Evolutionary conservation across 768 basidiomycete genomes (phyloP).

Genomic region (Podaxis mareebaensis): DNA sequence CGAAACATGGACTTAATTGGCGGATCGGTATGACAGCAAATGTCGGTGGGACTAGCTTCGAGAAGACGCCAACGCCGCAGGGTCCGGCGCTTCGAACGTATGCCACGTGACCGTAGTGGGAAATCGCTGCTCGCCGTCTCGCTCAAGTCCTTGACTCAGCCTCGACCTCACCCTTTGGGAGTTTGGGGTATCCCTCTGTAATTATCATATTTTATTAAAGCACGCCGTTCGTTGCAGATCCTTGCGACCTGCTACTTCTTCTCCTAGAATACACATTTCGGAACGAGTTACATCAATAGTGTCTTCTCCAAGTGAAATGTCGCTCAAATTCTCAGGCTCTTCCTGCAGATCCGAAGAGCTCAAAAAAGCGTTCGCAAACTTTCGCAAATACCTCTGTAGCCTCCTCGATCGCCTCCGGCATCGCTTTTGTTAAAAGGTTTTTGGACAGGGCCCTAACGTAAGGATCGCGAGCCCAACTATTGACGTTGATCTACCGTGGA

Average conservation of each 20-base stretch:
- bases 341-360: constrained; percentile 40
- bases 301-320: background rate
- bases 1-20: background rate
- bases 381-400: constrained; percentile 42
- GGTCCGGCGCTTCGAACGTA: too few species aligned
- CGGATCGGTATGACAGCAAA: background rate
- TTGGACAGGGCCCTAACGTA: constrained; percentile 38
- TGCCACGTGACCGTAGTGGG: too few species aligned
- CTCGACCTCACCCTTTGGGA: background rate
- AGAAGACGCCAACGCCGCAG: background rate
- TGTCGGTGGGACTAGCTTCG: background rate
- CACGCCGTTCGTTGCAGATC: too few species aligned
- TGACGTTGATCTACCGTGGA: constrained; percentile 40
- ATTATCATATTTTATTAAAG: too few species aligned
- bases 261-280: background rate
- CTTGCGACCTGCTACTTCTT: background rate
- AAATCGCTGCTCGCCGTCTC: too few species aligned
- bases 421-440: constrained; percentile 34
- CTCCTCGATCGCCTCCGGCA: constrained; percentile 46
- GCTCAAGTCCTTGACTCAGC: background rate
- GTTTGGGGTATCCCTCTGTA: too few species aligned
- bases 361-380: constrained; percentile 42
- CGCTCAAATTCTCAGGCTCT: constrained; percentile 29
- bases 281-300: too few species aligned
- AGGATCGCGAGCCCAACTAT: constrained; percentile 47